Conservation (phyloP, 2,329 filamentous ascomycete genomes). For the Diplodia corticola region DNA sequence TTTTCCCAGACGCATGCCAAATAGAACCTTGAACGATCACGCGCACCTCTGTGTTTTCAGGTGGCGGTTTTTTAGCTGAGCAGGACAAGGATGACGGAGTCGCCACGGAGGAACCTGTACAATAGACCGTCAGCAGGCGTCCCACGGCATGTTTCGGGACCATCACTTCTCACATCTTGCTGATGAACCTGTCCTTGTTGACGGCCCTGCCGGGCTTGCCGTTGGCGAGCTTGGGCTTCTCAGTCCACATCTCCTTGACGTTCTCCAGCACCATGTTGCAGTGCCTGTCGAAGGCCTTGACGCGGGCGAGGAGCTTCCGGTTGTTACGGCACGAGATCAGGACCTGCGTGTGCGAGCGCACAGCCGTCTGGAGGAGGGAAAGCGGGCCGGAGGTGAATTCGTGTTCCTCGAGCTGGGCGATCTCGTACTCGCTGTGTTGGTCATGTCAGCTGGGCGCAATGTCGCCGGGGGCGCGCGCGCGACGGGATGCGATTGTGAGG, state of each 20-base stretch:
- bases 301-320: conserved; percentile 92
- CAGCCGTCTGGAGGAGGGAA: conserved; percentile 94
- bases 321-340: conserved; percentile 98
- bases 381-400: conserved; percentile 79
- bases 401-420: conserved; percentile 76
- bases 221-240: conserved; percentile 77
- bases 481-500: conserved; percentile 23
- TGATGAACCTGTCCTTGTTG: conserved; percentile 98
- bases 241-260: conserved; percentile 99
- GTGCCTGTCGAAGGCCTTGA: conserved; percentile 98
- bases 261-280: conserved; percentile 99
- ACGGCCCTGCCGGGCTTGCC: conserved; percentile 88
- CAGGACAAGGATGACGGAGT: conserved; percentile 84
- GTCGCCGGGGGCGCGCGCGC: background rate
- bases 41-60: conserved; percentile 10
- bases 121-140: background rate
- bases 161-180: conserved; percentile 76
- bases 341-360: conserved; percentile 91
- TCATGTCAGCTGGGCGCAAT: conserved; percentile 7
- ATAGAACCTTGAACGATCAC: conserved; percentile 16
- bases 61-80: conserved; percentile 58
- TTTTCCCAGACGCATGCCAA: conserved; percentile 21
- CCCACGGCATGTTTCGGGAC: background rate
- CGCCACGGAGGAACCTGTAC: conserved; percentile 76
- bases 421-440: conserved; percentile 76